Conservation (phyloP, 1,139 yeast species). For the Zygotorulaspora mrakii region DNA sequence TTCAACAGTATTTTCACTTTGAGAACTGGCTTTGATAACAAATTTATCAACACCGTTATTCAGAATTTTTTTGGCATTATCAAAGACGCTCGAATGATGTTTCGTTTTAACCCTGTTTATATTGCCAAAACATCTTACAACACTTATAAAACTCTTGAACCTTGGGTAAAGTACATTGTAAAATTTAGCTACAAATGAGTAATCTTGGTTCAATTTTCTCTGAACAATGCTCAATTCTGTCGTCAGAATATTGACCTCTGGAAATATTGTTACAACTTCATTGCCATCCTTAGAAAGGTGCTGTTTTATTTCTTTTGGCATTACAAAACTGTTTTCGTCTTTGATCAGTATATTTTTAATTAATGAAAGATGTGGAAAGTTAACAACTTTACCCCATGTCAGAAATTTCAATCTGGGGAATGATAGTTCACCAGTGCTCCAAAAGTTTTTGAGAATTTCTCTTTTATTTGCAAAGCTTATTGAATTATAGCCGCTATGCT, state of each 20-base stretch:
- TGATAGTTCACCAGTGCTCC: conserved; percentile 11
- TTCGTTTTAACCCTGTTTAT: conserved; percentile 38
- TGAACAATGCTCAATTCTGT: conserved; percentile 47
- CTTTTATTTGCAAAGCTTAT: conserved; percentile 7
- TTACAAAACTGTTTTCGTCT: conserved; percentile 30
- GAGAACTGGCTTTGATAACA: conserved; percentile 13
- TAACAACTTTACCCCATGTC: conserved; percentile 32
- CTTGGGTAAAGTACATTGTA: conserved; percentile 63
- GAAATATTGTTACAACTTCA: conserved; percentile 47
- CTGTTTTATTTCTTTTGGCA: conserved; percentile 14
- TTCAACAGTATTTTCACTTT: conserved; percentile 21
- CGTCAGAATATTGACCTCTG: conserved; percentile 69
- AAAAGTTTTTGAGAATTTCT: conserved; percentile 9
- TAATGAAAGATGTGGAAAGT: conserved; percentile 27
- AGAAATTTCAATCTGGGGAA: conserved; percentile 23
- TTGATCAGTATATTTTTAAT: conserved; percentile 24
- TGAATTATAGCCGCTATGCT: conserved; percentile 9
- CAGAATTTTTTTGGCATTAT: conserved; percentile 15
- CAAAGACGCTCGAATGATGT: conserved; percentile 13
- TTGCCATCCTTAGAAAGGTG: conserved; percentile 21
- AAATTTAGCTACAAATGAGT: conserved; percentile 48
- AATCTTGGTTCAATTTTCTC: conserved; percentile 47
- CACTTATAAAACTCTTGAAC: conserved; percentile 45
- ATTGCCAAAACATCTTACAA: conserved; percentile 48
- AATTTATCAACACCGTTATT: conserved; percentile 33